Base-by-base conservation (phyloP, 371 early-diverging fungal species). In the Parasitella parasitica region DNA sequence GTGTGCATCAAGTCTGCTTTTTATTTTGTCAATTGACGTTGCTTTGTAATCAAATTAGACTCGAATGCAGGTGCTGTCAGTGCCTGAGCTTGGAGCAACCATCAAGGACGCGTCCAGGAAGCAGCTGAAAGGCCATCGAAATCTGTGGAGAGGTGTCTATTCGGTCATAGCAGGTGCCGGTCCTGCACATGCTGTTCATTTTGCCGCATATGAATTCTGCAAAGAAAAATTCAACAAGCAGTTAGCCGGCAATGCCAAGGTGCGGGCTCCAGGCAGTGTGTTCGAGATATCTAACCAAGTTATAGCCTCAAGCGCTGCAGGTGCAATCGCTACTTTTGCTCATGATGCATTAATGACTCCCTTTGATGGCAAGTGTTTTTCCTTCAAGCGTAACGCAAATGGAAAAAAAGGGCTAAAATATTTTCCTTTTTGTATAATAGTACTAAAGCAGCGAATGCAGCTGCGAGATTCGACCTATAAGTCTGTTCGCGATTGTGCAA, bases 391-490 rank as follows among this genome's bases (percentile, higher is more conserved):
- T 22, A 9, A 18, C 8, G 22, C 9, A 2, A 24, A 20, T 7
- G 12, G 13, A 49, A 16, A 26, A 37, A n/a, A 49, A 62, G 2
- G n/a, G 15, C 12, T 49, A 27, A n/a, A 9, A 22, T 13, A 41
- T 7, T 2, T 20, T 43, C 11, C 26, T n/a, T n/a, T n/a, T n/a
- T n/a, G n/a, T n/a, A n/a, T n/a, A n/a, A 30, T 72, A 89, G 97
- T 97, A 28, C 78, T 97, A 67, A 97, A 97, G 75, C 97, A 97
- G 73, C 84, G 98, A n/a, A 95, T 97, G 97, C 98, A 97, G 73
- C 70, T 94, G 28, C 85, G 84, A 37, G 84, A 87, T 48, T 82
- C 89, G 0, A 72, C 73, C 3, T 89, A 93, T 65, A 76, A 80
- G 18, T 86, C 74, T 36, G 86, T 94, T 15, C 27, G 84, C 11